Evolutionary conservation across 495 filamentous ascomycete species (phyloP).

Genomic region (Penicillium pulvis): DNA sequence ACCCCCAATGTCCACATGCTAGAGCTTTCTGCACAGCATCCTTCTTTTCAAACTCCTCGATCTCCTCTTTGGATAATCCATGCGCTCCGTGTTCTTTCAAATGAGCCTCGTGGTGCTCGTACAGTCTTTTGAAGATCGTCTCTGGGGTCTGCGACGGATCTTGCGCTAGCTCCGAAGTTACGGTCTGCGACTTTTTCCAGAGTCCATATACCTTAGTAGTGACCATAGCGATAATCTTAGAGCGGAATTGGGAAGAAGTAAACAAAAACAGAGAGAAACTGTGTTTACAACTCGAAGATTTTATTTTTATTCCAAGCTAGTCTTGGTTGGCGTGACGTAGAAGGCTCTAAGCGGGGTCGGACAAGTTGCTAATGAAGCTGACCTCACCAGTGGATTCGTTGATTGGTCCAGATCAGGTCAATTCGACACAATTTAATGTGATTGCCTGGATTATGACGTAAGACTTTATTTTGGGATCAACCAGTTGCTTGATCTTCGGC

Average conservation of each 20-base stretch:
- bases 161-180: slow-evolving; percentile 6
- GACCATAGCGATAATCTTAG: background rate
- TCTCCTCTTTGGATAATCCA: slow-evolving; percentile 18
- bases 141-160: slow-evolving; percentile 4
- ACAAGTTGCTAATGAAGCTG: background rate
- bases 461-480: background rate
- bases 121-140: background rate
- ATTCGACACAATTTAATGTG: background rate
- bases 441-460: slow-evolving; percentile 5
- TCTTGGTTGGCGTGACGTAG: background rate
- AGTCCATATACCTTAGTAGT: slow-evolving; percentile 7
- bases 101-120: slow-evolving; percentile 5
- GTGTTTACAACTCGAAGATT: background rate
- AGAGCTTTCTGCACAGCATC: slow-evolving; percentile 52
- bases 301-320: background rate
- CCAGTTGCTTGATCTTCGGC: background rate
- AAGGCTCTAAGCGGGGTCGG: background rate
- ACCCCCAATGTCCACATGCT: slow-evolving; percentile 69
- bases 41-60: slow-evolving; percentile 27
- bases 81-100: background rate
- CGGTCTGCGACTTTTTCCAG: slow-evolving; percentile 6
- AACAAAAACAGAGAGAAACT: background rate
- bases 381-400: background rate
- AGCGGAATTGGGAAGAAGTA: background rate
- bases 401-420: background rate